phyloP scores from a whole-genome alignment of 306 rosid genomes.

The Sicyos baderoa region DNA sequence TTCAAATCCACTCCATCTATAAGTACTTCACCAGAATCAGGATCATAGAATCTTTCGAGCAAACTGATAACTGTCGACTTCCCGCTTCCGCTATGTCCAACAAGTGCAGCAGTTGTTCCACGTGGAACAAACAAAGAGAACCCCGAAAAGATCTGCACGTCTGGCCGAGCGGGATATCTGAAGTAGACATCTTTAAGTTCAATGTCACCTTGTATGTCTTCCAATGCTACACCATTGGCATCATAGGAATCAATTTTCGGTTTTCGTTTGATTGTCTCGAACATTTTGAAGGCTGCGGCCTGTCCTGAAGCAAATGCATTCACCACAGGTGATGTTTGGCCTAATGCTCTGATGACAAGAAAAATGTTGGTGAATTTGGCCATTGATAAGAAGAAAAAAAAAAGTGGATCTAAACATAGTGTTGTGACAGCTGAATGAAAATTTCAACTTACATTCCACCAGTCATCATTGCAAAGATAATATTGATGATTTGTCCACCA shows the following conservation, averaged over 20 bases:
- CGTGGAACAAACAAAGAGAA: slow-evolving; percentile 57
- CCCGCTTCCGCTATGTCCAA: slow-evolving; percentile 95
- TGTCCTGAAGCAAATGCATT: slow-evolving; percentile 78
- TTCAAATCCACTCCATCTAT: slow-evolving; percentile 67
- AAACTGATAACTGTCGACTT: slow-evolving; percentile 73
- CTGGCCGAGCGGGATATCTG: slow-evolving; percentile 72
- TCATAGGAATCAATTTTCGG: slow-evolving; percentile 67
- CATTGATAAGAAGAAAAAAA: neutral
- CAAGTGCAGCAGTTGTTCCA: slow-evolving; percentile 71
- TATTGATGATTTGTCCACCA: slow-evolving; percentile 64
- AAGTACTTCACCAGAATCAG: slow-evolving; percentile 66
- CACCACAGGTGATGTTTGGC: slow-evolving; percentile 67
- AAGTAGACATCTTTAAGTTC: slow-evolving; percentile 71
- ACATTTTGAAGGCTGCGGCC: slow-evolving; percentile 89
- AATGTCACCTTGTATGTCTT: slow-evolving; percentile 59
- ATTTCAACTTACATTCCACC: slow-evolving; percentile 51
- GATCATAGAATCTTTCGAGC: slow-evolving; percentile 82
- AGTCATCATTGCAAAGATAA: slow-evolving; percentile 58
- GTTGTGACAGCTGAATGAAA: slow-evolving; percentile 2
- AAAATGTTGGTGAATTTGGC: neutral
- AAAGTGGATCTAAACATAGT: neutral
- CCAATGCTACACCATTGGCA: slow-evolving; percentile 42
- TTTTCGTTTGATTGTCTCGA: slow-evolving; percentile 58
- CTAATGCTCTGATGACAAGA: slow-evolving; percentile 30
- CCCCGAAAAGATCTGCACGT: slow-evolving; percentile 64